These are phyloP conservation scores for Perkinsela sp. DNA, from an alignment of 208 protist genomes.

Conservation along the genomic window DNA sequence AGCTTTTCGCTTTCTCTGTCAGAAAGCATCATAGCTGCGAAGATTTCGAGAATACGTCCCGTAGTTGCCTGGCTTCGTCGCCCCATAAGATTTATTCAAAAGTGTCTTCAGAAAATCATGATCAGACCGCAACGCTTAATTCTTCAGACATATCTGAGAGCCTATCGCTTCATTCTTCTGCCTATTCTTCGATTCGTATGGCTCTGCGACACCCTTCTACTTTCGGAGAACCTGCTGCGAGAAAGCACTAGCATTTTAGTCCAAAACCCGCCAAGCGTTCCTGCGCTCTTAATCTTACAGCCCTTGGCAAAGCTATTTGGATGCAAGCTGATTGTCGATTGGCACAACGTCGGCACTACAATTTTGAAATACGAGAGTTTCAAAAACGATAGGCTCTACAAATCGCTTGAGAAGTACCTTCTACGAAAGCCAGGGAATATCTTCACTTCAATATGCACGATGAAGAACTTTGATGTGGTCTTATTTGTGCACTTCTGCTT, in stretches of 20 bases:
- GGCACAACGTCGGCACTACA: neutral
- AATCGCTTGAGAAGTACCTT: neutral
- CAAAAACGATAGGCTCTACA: neutral
- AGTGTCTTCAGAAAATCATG: neutral
- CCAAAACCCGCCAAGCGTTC: neutral
- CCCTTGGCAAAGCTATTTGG: neutral
- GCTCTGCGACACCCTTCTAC: neutral
- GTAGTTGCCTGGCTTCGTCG: neutral
- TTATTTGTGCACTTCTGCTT: neutral
- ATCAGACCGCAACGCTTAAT: neutral
- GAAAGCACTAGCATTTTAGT: neutral
- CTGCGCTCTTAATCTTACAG: neutral
- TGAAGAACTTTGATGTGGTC: neutral
- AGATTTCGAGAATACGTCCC: too few species aligned
- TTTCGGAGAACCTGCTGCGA: neutral
- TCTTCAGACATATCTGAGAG: neutral
- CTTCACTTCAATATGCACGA: too few species aligned
- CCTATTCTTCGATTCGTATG: neutral
- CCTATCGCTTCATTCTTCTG: neutral
- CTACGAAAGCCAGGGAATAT: neutral
- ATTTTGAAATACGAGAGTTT: neutral
- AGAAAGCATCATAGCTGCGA: too few species aligned
- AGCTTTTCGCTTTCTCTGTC: neutral
- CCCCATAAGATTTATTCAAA: neutral
- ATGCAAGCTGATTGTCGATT: neutral